phyloP scores from a whole-genome alignment of 768 basidiomycete genomes.

The Trametes cinnabarina region DNA sequence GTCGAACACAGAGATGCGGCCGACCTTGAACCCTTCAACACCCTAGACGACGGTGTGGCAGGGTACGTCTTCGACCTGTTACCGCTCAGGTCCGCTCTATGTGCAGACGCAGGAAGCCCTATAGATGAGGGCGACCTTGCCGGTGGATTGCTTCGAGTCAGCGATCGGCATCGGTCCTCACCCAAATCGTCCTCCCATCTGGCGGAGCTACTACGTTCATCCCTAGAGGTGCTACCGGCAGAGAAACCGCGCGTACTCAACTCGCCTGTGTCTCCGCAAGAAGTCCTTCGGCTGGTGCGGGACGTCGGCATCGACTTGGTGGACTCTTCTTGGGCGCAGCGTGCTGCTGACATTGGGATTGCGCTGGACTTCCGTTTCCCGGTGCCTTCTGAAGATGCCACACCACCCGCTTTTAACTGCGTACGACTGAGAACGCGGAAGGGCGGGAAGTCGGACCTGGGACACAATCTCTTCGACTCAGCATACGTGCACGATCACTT shows the following conservation, averaged over 20 bases:
- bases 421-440: slow-evolving; percentile 4
- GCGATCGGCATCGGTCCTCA: slow-evolving; percentile 15
- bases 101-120: not conserved
- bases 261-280: slow-evolving; percentile 60
- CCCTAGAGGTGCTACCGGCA: slow-evolving; percentile 51
- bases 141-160: not conserved
- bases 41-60: slow-evolving; percentile 63
- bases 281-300: slow-evolving; percentile 63
- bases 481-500: slow-evolving; percentile 61
- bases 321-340: slow-evolving; percentile 69
- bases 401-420: not conserved
- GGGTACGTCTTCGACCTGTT: slow-evolving; percentile 75
- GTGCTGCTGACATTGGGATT: slow-evolving; percentile 65
- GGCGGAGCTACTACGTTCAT: slow-evolving; percentile 51
- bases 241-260: slow-evolving; percentile 65
- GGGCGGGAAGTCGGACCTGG: slow-evolving; percentile 46
- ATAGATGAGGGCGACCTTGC: not conserved
- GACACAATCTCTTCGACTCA: slow-evolving; percentile 69
- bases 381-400: slow-evolving; percentile 11
- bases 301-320: slow-evolving; percentile 74
- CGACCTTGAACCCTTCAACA: slow-evolving; percentile 46
- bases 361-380: slow-evolving; percentile 82
- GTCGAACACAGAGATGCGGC: slow-evolving; percentile 56
- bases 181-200: slow-evolving; percentile 1
- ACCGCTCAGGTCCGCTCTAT: slow-evolving; percentile 35